phyloP scores from a whole-genome alignment of 176 grass and related monocot genomes.

The Dactylis glomerata region DNA sequence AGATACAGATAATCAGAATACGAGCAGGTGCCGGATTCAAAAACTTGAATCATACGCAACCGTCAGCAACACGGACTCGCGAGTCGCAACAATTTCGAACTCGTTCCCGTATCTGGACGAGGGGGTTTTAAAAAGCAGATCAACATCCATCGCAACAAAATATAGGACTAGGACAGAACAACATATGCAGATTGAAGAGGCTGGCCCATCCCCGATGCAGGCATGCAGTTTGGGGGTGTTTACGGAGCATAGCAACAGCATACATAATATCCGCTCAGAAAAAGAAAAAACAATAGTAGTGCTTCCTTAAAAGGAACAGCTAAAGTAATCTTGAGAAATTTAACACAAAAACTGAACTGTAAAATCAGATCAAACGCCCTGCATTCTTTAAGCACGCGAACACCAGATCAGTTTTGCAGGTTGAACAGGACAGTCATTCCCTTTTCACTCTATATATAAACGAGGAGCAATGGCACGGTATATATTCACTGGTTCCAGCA shows the following conservation, averaged over 20 bases:
- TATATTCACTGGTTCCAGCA: neutral
- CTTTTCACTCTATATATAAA: neutral
- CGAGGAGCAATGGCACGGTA: neutral
- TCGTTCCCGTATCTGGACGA: neutral
- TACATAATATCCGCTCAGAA: neutral
- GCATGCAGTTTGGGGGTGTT: neutral
- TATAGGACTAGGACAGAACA: too few relatives aligned
- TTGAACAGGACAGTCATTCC: neutral
- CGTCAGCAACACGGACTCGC: neutral
- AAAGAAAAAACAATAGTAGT: neutral
- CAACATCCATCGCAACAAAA: neutral
- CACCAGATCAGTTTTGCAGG: neutral
- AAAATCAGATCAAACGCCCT: neutral
- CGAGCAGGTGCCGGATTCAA: neutral
- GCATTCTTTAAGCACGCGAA: neutral
- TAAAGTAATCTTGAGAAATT: neutral
- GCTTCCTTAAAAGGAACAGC: neutral
- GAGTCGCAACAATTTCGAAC: neutral
- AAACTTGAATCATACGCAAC: neutral
- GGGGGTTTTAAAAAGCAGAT: too few relatives aligned
- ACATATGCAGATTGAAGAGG: too few relatives aligned
- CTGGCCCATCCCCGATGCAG: neutral
- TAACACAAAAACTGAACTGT: neutral
- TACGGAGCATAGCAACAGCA: neutral
- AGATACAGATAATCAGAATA: neutral